Base-by-base conservation (phyloP, 73 alveolate species). In the Paramecium octaurelia region DNA sequence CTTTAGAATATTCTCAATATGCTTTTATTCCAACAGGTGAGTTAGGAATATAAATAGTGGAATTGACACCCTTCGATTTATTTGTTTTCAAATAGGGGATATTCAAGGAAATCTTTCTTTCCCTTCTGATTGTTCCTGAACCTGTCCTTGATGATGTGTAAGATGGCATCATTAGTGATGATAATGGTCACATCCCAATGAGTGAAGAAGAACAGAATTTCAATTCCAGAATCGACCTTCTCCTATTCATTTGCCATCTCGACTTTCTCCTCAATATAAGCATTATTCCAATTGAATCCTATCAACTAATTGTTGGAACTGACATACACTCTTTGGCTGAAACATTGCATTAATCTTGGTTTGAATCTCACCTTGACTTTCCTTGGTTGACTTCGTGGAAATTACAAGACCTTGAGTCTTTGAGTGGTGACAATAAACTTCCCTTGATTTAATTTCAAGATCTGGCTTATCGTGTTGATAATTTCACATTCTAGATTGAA, bases 271-370 rank as follows among this genome's bases (percentile, higher is more conserved):
- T 75, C 88, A n/a, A 75, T 75, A 11, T 38, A 75, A 12, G 68
- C 35, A 75, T 75, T 75, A n/a, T 75, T 75, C 58, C 60, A 75
- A 75, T 75, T 75, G n/a, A 75, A 75, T 21, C 88, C 88, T 29
- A 38, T 38, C 3, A 75, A 2, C n/a, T 75, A 23, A 12, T 35
- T 75, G n/a, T 34, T 29, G 4, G 88, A 75, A 38, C 68, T 42
- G 6, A 75, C 88, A 75, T 75, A 75, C 1, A 75, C 60, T 75
- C 58, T 75, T 8, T 75, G 11, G 35, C 60, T 42, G 18, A 38
- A 38, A n/a, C 58, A 38, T 75, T 38, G 18, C 60, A 75, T 75
- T 42, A 38, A 75, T 35, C 46, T 42, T 11, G 88, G 88, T 42
- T 75, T 75, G 12, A 75, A 75, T 36, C 46, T 75, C 4, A 42